These are phyloP conservation scores for Murraya koenigii DNA, from an alignment of 345 rosid species.

Conservation along the genomic window DNA sequence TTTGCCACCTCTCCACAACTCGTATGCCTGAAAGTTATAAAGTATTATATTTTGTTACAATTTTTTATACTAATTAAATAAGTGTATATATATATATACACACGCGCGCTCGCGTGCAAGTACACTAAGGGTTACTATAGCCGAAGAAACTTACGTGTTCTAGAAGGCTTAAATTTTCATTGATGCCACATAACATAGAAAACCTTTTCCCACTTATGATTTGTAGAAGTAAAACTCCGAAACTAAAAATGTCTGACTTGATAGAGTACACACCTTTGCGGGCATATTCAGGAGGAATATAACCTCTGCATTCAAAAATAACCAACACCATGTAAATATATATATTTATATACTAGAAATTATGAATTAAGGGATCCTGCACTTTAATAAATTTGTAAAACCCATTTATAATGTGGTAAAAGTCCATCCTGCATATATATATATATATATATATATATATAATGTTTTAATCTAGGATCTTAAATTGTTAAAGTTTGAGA, in stretches of 20 bases:
- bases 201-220: slow-evolving; percentile 5
- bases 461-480: too few species aligned
- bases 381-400: too few species aligned
- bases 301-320: slow-evolving; percentile 30
- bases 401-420: too few species aligned
- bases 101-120: too few species aligned
- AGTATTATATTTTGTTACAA: background rate
- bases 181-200: background rate
- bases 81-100: background rate
- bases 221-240: background rate
- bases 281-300: slow-evolving; percentile 44
- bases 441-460: background rate
- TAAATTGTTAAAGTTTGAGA: too few species aligned
- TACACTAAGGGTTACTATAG: background rate
- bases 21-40: background rate
- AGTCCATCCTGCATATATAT: background rate
- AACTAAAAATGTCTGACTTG: slow-evolving; percentile 2
- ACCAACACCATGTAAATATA: too few species aligned
- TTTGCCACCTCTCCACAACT: background rate
- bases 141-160: slow-evolving; percentile 8
- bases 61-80: too few species aligned
- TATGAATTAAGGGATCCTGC: too few species aligned
- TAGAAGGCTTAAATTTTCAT: slow-evolving; percentile 21
- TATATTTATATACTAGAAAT: too few species aligned
- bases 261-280: slow-evolving; percentile 35